These are phyloP conservation scores for Umbellularia californica DNA, from an alignment of 164 flowering plant species.

Conservation along the genomic window DNA sequence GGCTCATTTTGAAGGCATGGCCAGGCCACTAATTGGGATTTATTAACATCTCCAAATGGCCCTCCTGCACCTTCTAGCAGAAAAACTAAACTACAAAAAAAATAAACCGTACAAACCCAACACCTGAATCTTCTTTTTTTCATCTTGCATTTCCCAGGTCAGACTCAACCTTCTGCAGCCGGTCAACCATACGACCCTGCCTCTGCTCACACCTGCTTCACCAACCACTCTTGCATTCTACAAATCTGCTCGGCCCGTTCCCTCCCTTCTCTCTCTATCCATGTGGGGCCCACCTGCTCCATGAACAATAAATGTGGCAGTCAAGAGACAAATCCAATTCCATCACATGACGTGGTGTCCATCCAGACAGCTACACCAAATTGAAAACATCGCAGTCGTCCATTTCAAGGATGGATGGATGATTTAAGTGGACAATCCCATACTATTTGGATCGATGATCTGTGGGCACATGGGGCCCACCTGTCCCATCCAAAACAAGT, in stretches of 20 bases:
- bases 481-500: too few relatives aligned
- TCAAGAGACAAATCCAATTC: too few relatives aligned
- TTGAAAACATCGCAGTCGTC: too few relatives aligned
- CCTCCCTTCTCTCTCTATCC: not conserved
- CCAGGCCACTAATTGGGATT: not conserved
- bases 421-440: too few relatives aligned
- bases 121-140: not conserved
- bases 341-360: too few relatives aligned
- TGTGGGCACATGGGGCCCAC: too few relatives aligned
- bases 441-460: too few relatives aligned
- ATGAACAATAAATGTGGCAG: too few relatives aligned
- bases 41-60: not conserved
- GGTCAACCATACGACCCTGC: constrained; percentile 1
- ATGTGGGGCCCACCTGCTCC: too few relatives aligned
- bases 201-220: not conserved
- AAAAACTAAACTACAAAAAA: not conserved
- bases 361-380: too few relatives aligned
- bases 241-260: not conserved
- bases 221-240: not conserved
- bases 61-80: not conserved
- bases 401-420: too few relatives aligned
- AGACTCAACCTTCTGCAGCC: constrained; percentile 8
- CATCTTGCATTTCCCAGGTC: constrained; percentile 12
- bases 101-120: not conserved
- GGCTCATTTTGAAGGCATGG: not conserved